Conservation (phyloP, 257 asterid species). For the Solanum chilense region DNA sequence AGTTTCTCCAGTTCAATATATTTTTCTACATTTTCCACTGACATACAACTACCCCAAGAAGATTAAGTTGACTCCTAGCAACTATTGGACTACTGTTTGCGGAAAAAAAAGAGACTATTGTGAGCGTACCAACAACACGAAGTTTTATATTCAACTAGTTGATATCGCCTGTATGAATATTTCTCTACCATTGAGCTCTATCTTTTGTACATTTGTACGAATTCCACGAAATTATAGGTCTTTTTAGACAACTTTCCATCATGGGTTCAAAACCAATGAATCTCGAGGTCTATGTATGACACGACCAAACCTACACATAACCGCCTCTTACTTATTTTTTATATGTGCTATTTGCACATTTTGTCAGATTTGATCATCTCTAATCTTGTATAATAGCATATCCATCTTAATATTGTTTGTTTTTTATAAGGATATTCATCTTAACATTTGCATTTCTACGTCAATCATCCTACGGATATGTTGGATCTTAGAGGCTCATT, state of each 20-base stretch:
- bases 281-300: background rate
- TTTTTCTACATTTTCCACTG: background rate
- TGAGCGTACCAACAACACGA: background rate
- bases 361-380: background rate
- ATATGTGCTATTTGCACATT: background rate
- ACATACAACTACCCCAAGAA: background rate
- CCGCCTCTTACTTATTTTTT: background rate
- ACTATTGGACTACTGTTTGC: background rate
- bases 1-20: background rate
- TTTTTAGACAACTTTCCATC: background rate
- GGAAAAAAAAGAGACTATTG: background rate
- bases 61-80: background rate
- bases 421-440: background rate
- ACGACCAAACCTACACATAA: background rate
- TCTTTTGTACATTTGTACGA: background rate
- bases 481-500: background rate
- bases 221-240: background rate
- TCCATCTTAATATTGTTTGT: background rate
- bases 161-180: background rate
- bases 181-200: background rate
- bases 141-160: background rate
- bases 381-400: background rate
- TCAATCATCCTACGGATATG: background rate
- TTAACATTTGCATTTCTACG: background rate
- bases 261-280: background rate